A percentile compares a stretch with the other conserved stretches of the same genome.
Conservation (phyloP, 352 stramenopile species). For the Pythium sukuiense region DNA sequence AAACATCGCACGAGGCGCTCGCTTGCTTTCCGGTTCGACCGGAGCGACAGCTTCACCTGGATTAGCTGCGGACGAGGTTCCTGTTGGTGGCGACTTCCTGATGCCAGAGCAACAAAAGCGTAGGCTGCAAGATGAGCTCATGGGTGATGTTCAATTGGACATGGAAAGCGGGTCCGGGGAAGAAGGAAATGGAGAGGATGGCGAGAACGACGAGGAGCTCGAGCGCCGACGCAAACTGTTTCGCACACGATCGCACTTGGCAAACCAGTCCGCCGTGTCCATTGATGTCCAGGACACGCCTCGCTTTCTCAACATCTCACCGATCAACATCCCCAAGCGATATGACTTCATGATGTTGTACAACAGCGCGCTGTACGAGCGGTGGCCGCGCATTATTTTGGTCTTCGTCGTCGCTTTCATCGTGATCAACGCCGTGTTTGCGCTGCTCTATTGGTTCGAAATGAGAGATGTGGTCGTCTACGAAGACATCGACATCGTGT, state of each 20-base stretch:
- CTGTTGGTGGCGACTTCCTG: neutral
- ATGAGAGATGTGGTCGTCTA: slow-evolving; percentile 41
- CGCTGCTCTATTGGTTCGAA: slow-evolving; percentile 58
- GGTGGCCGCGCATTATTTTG: slow-evolving; percentile 70
- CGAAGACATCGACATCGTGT: slow-evolving; percentile 41
- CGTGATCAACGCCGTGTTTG: slow-evolving; percentile 65
- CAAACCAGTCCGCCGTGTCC: slow-evolving; percentile 46
- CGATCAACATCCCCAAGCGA: slow-evolving; percentile 77
- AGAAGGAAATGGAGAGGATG: slow-evolving; percentile 16
- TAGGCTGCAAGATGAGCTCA: slow-evolving; percentile 47
- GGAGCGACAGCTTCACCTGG: slow-evolving; percentile 2
- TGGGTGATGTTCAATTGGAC: slow-evolving; percentile 26
- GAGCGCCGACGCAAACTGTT: slow-evolving; percentile 16
- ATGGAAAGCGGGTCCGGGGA: slow-evolving; percentile 17
- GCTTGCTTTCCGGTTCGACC: slow-evolving; percentile 19
- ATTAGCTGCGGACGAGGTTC: slow-evolving; percentile 13
- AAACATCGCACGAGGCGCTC: slow-evolving; percentile 5
- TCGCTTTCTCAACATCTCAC: slow-evolving; percentile 68
- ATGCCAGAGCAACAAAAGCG: slow-evolving; percentile 38
- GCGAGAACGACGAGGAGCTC: slow-evolving; percentile 16
- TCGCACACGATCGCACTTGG: slow-evolving; percentile 12
- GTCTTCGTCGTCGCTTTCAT: slow-evolving; percentile 75
- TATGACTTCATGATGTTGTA: slow-evolving; percentile 83
- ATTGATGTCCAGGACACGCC: slow-evolving; percentile 81
- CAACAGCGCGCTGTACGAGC: slow-evolving; percentile 68